Conservation (phyloP, 257 asterid genomes). For the Solanum chiquidenum region DNA sequence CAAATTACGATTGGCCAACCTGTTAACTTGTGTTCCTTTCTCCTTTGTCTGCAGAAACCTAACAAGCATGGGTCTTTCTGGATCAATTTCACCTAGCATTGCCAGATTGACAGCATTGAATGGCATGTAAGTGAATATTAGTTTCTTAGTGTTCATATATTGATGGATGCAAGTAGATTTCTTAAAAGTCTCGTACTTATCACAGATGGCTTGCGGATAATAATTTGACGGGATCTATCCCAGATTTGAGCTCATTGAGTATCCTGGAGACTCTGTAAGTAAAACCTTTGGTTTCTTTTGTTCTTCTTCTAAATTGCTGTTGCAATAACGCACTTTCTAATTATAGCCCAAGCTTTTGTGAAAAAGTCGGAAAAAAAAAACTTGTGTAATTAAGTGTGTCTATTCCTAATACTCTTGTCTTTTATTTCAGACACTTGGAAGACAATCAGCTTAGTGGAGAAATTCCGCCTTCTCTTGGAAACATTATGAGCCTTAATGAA, state of each 20-base stretch:
- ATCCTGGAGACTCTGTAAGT: conserved; percentile 66
- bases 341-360: background rate
- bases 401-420: background rate
- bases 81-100: conserved; percentile 59
- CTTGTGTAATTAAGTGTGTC: background rate
- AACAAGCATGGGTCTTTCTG: conserved; percentile 64
- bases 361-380: background rate
- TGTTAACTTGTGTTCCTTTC: background rate
- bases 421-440: conserved; percentile 63
- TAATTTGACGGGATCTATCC: conserved; percentile 63
- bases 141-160: background rate
- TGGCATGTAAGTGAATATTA: conserved; percentile 47
- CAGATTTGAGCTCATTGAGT: conserved; percentile 61
- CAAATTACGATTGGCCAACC: background rate
- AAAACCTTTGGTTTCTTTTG: background rate
- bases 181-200: conserved; percentile 7
- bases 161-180: background rate
- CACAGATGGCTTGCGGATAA: conserved; percentile 76
- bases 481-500: conserved; percentile 34
- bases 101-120: conserved; percentile 64
- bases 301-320: background rate
- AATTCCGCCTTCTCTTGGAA: conserved; percentile 60
- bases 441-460: conserved; percentile 58
- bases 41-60: conserved; percentile 45
- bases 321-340: background rate